Evolutionary conservation across 495 filamentous ascomycete species (phyloP).

Genomic region (Apiosordaria backusii): DNA sequence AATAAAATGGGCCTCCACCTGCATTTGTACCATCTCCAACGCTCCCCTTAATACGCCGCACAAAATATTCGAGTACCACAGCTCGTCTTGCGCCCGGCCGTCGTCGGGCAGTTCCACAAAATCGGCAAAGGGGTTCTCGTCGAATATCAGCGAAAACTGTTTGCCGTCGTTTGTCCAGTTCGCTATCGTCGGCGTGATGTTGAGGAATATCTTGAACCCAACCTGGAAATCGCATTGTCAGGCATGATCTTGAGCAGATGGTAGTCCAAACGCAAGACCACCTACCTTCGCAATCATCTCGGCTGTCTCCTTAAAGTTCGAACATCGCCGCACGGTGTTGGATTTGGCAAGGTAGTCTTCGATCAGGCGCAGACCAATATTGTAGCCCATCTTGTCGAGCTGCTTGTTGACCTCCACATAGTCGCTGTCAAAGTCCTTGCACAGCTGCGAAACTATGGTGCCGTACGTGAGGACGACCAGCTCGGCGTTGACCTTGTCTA

Average conservation of each 20-base stretch:
- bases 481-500: conserved; percentile 79
- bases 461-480: conserved; percentile 96
- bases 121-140: conserved; percentile 94
- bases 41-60: conserved; percentile 89
- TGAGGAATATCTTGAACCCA: conserved; percentile 98
- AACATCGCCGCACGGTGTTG: conserved; percentile 74
- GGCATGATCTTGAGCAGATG: neutral
- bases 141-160: conserved; percentile 91
- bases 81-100: conserved; percentile 88
- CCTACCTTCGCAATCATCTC: conserved; percentile 92
- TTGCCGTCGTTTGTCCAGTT: conserved; percentile 97
- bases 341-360: conserved; percentile 97
- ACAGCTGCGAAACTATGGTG: conserved; percentile 93
- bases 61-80: conserved; percentile 97
- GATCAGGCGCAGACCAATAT: conserved; percentile 92
- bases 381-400: conserved; percentile 98
- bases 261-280: neutral
- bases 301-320: conserved; percentile 90
- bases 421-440: conserved; percentile 89
- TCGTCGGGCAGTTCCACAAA: conserved; percentile 98
- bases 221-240: conserved; percentile 51
- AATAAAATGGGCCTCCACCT: conserved; percentile 95
- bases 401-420: conserved; percentile 95
- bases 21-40: conserved; percentile 99
- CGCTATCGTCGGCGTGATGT: conserved; percentile 90